These are phyloP conservation scores for Fusarium euwallaceae DNA, from an alignment of 2,329 filamentous ascomycete species.

Conservation along the genomic window DNA sequence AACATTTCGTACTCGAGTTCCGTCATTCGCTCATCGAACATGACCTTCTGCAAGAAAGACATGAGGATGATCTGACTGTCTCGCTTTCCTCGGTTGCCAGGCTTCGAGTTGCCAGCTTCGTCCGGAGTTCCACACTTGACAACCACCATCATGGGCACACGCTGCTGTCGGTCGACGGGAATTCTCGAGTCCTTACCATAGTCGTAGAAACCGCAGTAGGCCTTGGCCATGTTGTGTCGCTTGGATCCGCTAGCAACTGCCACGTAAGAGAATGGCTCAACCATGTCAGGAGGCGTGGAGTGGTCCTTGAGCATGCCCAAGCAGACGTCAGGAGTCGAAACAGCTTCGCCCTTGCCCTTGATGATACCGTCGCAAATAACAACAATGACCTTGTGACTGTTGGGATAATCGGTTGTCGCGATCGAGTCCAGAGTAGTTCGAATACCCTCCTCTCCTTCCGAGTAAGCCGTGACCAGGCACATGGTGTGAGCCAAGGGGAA, in stretches of 20 bases:
- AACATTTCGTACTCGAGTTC: conserved; percentile 99
- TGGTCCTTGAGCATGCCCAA: conserved; percentile 96
- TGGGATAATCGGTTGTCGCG: conserved; percentile 97
- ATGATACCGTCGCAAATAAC: conserved; percentile 98
- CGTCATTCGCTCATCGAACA: conserved; percentile 99
- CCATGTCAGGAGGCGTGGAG: conserved; percentile 82
- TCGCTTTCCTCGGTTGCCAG: conserved; percentile 97
- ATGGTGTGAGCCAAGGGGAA: conserved; percentile 94
- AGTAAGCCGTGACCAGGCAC: conserved; percentile 96
- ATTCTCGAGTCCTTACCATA: conserved; percentile 87
- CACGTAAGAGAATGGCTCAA: conserved; percentile 93
- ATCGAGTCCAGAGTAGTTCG: conserved; percentile 96
- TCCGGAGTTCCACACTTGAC: conserved; percentile 96
- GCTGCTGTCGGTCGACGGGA: conserved; percentile 88
- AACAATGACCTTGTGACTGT: conserved; percentile 97
- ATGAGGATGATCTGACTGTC: conserved; percentile 99
- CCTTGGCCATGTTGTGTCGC: conserved; percentile 99
- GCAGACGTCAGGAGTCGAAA: conserved; percentile 90
- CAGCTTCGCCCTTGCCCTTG: conserved; percentile 90
- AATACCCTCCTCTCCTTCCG: conserved; percentile 92
- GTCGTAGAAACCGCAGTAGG: conserved; percentile 98
- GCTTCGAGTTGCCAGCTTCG: conserved; percentile 84
- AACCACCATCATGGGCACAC: conserved; percentile 96
- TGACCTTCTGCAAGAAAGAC: conserved; percentile 99
- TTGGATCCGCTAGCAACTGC: conserved; percentile 96